phyloP scores from a whole-genome alignment of 2,329 filamentous ascomycete species.

The Chrysoporthe deuterocubensis region DNA sequence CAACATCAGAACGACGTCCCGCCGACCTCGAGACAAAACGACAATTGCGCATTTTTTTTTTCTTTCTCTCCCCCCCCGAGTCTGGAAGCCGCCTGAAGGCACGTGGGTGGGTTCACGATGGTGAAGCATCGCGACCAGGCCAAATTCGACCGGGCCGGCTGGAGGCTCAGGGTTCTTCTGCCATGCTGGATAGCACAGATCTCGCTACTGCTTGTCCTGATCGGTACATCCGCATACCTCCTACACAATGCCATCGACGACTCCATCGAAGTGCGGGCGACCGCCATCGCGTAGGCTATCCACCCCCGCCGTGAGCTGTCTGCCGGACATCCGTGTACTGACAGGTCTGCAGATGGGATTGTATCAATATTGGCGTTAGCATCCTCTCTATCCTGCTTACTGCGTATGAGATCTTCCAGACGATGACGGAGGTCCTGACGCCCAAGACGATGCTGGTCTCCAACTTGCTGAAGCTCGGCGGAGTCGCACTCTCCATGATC shows the following conservation, averaged over 20 bases:
- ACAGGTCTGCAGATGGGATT: conserved; percentile 52
- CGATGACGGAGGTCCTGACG: conserved; percentile 54
- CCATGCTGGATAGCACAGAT: conserved; percentile 57
- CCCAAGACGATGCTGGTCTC: conserved; percentile 58
- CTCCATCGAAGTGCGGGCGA: conserved; percentile 46
- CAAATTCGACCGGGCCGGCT: conserved; percentile 56
- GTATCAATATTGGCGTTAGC: conserved; percentile 55
- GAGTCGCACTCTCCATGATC: conserved; percentile 51
- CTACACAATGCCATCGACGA: conserved; percentile 51
- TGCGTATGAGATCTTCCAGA: conserved; percentile 51
- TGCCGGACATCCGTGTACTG: neutral
- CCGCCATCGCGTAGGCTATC: conserved; percentile 41
- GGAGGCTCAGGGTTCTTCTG: conserved; percentile 52
- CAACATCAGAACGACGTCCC: neutral
- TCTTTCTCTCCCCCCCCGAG: no score
- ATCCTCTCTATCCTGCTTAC: conserved; percentile 51
- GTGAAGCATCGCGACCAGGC: conserved; percentile 53
- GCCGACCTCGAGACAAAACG: neutral
- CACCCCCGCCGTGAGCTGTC: conserved; percentile 43
- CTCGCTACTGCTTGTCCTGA: conserved; percentile 48
- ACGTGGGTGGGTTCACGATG: conserved; percentile 36
- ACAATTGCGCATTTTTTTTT: no score
- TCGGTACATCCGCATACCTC: conserved; percentile 58
- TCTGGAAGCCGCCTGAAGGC: neutral
- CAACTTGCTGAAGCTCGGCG: conserved; percentile 54